Evolutionary conservation across 208 protist species (phyloP).

Genomic region (Phytomonas serpens): DNA sequence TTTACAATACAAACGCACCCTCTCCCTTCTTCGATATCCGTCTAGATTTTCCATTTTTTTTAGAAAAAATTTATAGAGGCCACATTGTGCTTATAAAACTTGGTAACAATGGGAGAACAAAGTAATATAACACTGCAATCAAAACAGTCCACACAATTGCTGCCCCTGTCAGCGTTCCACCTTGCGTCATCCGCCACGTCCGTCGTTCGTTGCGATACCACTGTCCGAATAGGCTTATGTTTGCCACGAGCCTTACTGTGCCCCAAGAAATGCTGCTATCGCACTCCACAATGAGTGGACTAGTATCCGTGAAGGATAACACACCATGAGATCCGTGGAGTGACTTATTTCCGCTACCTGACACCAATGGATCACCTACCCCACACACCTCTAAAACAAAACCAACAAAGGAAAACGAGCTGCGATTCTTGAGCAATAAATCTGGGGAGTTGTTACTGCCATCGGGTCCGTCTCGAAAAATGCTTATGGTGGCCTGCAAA

Average conservation of each 20-base stretch:
- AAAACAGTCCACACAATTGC: slow-evolving; percentile 25
- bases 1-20: neutral
- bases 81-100: neutral
- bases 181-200: slow-evolving; percentile 32
- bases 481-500: slow-evolving; percentile 35
- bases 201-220: slow-evolving; percentile 33
- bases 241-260: neutral
- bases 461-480: slow-evolving; percentile 52
- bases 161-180: slow-evolving; percentile 32
- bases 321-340: neutral
- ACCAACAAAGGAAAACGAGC: slow-evolving; percentile 58
- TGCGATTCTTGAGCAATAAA: slow-evolving; percentile 29
- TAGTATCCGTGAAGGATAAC: neutral
- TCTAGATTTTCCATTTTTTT: neutral
- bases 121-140: slow-evolving; percentile 85
- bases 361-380: slow-evolving; percentile 14
- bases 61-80: neutral
- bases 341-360: neutral
- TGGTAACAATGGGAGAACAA: slow-evolving; percentile 85
- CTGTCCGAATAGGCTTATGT: slow-evolving; percentile 95
- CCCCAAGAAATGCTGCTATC: neutral
- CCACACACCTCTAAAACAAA: slow-evolving; percentile 59
- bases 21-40: neutral
- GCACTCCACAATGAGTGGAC: neutral
- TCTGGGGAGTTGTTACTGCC: slow-evolving; percentile 41